Conservation (phyloP, 1,139 yeast species). For the Taphrina flavorubra region DNA sequence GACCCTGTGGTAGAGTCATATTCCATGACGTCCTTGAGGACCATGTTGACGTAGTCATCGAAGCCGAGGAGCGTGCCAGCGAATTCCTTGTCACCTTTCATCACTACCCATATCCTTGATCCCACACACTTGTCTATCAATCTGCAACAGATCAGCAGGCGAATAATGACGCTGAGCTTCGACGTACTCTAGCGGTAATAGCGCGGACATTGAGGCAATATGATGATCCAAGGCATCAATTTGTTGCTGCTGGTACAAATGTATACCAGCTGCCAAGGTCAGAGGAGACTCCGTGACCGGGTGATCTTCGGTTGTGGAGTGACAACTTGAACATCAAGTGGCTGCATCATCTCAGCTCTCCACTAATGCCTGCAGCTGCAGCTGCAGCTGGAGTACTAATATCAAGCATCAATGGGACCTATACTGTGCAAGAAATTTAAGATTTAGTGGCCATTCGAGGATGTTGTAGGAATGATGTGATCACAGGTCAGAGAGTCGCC, state of each 20-base stretch:
- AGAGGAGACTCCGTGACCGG: no score
- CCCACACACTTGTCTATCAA: slow-evolving; percentile 87
- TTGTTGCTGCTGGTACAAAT: no score
- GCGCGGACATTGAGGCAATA: slow-evolving; percentile 18
- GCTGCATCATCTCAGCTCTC: no score
- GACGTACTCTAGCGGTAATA: slow-evolving; percentile 33
- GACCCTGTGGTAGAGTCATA: slow-evolving; percentile 53
- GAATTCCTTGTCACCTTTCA: slow-evolving; percentile 70
- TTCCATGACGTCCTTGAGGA: slow-evolving; percentile 81
- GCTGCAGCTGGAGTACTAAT: no score
- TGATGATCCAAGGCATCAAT: no score
- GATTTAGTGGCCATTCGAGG: background rate
- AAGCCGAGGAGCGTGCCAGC: slow-evolving; percentile 87
- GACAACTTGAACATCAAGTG: no score
- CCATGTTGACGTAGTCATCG: slow-evolving; percentile 91
- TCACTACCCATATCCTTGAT: slow-evolving; percentile 73
- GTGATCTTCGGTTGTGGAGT: no score
- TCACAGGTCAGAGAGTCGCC: no score
- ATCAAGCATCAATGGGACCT: background rate
- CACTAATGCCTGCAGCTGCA: no score
- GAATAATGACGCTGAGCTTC: no score
- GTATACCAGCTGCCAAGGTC: no score
- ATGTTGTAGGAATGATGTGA: background rate
- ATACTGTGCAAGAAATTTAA: background rate
- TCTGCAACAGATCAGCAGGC: background rate